These are phyloP conservation scores for Pleurozium schreberi DNA, from an alignment of 225 moss, liverwort and hornwort species.

Conservation along the genomic window DNA sequence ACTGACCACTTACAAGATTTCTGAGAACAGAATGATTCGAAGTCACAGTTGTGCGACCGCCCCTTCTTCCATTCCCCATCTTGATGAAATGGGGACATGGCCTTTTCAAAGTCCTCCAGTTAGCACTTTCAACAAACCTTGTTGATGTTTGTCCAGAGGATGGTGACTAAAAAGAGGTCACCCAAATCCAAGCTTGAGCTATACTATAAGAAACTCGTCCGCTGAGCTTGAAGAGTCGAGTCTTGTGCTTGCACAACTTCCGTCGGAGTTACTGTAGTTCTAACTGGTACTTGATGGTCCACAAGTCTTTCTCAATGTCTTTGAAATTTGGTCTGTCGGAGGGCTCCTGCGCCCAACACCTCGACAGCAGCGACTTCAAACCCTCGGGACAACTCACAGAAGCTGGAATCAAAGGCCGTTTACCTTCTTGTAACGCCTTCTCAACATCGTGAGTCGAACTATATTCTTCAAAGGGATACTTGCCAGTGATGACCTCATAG, in stretches of 20 bases:
- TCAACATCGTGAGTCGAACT: rapidly evolving
- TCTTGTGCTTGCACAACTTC: neutral
- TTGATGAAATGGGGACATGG: neutral
- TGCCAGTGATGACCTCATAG: neutral
- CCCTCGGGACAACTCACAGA: neutral
- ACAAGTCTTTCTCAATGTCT: neutral
- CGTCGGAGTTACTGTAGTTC: neutral
- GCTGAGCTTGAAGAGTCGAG: neutral
- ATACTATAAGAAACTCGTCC: neutral
- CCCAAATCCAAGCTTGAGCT: neutral
- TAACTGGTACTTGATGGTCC: neutral
- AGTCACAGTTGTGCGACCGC: neutral
- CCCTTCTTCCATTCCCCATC: neutral
- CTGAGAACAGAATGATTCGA: neutral
- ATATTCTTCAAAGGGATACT: neutral
- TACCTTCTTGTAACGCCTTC: neutral
- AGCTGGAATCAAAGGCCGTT: neutral
- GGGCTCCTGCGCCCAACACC: neutral
- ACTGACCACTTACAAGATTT: no score
- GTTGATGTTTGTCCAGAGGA: neutral
- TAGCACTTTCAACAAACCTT: neutral
- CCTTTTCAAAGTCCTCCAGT: neutral
- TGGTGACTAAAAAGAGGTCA: no score
- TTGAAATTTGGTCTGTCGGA: neutral
- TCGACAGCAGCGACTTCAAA: neutral